Percentiles rank a stretch among this genome's conserved stretches.
Evolutionary conservation across 345 rosid species (phyloP).

Genomic region (Corchorus capsularis): DNA sequence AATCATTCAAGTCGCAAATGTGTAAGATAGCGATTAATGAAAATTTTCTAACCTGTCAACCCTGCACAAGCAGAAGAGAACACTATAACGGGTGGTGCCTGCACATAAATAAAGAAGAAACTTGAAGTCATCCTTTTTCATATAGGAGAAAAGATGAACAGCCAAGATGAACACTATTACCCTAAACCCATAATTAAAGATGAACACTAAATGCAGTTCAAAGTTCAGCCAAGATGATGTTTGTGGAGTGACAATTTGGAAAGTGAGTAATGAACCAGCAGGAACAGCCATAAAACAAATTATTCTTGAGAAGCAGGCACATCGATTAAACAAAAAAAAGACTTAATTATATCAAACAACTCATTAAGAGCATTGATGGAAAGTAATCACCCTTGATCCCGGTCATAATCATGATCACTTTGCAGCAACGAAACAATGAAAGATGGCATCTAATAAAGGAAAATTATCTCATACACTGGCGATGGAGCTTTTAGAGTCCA

Average conservation of each 20-base stretch:
- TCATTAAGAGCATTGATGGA: background rate
- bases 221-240: background rate
- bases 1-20: slow-evolving; percentile 8
- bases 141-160: background rate
- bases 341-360: background rate
- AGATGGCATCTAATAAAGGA: background rate
- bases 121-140: background rate
- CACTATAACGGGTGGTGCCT: slow-evolving; percentile 95
- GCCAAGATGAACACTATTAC: background rate
- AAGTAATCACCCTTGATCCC: background rate
- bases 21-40: background rate
- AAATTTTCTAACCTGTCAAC: slow-evolving; percentile 59
- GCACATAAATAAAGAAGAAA: slow-evolving; percentile 31
- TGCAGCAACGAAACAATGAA: background rate
- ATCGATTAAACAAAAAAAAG: background rate
- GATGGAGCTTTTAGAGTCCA: too few species aligned
- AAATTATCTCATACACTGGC: background rate
- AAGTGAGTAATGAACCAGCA: background rate
- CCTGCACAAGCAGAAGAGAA: slow-evolving; percentile 94
- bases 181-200: background rate
- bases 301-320: background rate
- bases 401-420: background rate
- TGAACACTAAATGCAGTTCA: background rate
- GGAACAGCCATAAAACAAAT: background rate
- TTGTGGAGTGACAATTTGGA: background rate